phyloP scores from a whole-genome alignment of 148 eudicot genomes.

The Rhododendron kiyosumense region DNA sequence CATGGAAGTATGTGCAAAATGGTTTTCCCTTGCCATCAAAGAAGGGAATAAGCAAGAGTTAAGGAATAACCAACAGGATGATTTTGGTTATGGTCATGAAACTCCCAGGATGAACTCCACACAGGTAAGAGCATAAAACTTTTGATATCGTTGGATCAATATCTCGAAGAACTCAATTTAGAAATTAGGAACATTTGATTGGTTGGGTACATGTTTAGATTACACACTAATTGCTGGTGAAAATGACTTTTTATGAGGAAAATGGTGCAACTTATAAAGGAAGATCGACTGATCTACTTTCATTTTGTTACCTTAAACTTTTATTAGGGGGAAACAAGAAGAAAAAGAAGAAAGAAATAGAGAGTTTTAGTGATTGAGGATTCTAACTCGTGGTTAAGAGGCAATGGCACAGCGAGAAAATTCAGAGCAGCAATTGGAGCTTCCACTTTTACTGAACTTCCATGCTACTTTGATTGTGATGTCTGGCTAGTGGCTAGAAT shows the following conservation, averaged over 20 bases:
- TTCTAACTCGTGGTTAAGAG: not conserved
- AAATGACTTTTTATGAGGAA: not conserved
- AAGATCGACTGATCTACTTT: not conserved
- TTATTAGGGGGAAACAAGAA: not conserved
- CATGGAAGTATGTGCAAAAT: conserved; percentile 95
- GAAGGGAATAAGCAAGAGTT: conserved; percentile 32
- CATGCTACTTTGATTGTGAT: not conserved
- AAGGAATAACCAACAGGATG: conserved; percentile 19
- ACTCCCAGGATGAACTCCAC: conserved; percentile 38
- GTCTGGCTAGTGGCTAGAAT: not conserved
- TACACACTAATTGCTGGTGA: not conserved
- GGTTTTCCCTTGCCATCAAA: conserved; percentile 68
- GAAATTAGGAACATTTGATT: not conserved
- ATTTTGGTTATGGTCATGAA: conserved; percentile 25
- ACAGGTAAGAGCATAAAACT: conserved; percentile 43
- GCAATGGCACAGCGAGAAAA: not conserved
- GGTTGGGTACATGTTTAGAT: not conserved
- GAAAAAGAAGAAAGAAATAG: not conserved
- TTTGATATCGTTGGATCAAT: not conserved
- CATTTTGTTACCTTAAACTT: not conserved
- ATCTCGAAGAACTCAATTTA: not conserved
- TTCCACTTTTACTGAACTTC: not conserved
- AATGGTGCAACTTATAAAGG: not conserved
- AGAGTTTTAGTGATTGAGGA: not conserved
- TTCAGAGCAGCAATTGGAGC: not conserved